Evolutionary conservation across 1,284 basidiomycete genomes (phyloP).

Genomic region (Ustilago crameri): DNA sequence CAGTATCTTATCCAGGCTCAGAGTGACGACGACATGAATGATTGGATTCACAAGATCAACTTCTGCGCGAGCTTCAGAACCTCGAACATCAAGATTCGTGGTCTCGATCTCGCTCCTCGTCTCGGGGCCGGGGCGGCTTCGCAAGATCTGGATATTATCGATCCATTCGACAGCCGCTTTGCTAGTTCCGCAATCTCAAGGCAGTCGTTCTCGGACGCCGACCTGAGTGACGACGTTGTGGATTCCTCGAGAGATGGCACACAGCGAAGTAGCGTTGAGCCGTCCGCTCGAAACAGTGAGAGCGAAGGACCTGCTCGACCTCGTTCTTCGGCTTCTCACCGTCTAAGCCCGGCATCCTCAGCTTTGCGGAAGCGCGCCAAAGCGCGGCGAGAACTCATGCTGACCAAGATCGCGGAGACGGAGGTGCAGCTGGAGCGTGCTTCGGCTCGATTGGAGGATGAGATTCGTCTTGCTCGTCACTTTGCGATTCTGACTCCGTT

Average conservation of each 20-base stretch:
- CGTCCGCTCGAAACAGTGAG: slow-evolving; percentile 15
- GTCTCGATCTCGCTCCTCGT: slow-evolving; percentile 66
- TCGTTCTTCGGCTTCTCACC: slow-evolving; percentile 38
- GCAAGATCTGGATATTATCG: slow-evolving; percentile 30
- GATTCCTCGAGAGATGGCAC: slow-evolving; percentile 16
- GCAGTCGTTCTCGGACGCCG: slow-evolving; percentile 29
- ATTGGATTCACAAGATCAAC: slow-evolving; percentile 93
- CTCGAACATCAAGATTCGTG: slow-evolving; percentile 83
- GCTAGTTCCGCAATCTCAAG: slow-evolving; percentile 13
- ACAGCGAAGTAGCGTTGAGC: slow-evolving; percentile 19
- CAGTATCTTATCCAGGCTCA: slow-evolving; percentile 84
- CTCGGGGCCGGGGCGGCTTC: slow-evolving; percentile 4
- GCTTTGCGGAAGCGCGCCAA: slow-evolving; percentile 35
- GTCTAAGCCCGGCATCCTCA: slow-evolving; percentile 30
- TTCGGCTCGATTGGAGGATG: slow-evolving; percentile 36
- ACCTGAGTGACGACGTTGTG: slow-evolving; percentile 35
- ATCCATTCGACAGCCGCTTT: slow-evolving; percentile 35
- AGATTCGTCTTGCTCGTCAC: slow-evolving; percentile 59
- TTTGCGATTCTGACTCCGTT: slow-evolving; percentile 62
- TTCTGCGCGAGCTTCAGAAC: slow-evolving; percentile 93
- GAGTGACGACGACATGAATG: slow-evolving; percentile 81
- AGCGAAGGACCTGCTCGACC: slow-evolving; percentile 27
- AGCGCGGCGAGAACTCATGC: slow-evolving; percentile 44
- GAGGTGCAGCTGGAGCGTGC: slow-evolving; percentile 79
- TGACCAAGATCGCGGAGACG: slow-evolving; percentile 74